These are phyloP conservation scores for Nicotiana paniculata DNA, from an alignment of 257 asterid species.

Conservation along the genomic window DNA sequence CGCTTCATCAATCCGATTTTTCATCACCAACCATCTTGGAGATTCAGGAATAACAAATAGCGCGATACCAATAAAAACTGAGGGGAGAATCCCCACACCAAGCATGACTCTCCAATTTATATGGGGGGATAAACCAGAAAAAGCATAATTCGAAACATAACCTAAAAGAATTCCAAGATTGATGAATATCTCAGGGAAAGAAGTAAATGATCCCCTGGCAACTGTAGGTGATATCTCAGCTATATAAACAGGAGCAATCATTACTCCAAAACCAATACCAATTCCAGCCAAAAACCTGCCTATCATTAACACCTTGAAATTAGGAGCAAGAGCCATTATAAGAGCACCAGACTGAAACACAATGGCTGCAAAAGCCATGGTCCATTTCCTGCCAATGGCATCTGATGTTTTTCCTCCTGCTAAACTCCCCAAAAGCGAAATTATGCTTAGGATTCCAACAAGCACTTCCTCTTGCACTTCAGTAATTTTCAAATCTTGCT, in stretches of 20 bases:
- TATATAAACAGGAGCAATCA: constrained; percentile 63
- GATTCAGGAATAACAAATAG: constrained; percentile 53
- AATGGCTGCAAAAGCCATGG: constrained; percentile 55
- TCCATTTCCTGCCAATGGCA: constrained; percentile 64
- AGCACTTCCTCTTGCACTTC: constrained; percentile 58
- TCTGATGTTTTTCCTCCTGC: constrained; percentile 62
- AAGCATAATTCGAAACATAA: constrained; percentile 50
- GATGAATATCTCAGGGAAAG: constrained; percentile 57
- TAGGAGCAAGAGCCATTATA: constrained; percentile 49
- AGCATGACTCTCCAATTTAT: constrained; percentile 67
- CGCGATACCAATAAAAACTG: constrained; percentile 39
- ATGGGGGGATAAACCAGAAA: constrained; percentile 52
- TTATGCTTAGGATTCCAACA: constrained; percentile 52
- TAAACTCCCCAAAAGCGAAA: constrained; percentile 53
- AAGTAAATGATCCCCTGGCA: constrained; percentile 51
- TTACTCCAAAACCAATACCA: constrained; percentile 57
- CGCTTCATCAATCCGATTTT: constrained; percentile 46
- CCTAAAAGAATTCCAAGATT: constrained; percentile 63
- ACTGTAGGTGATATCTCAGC: constrained; percentile 57
- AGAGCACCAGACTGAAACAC: constrained; percentile 54
- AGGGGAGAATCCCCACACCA: constrained; percentile 56
- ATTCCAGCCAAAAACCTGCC: constrained; percentile 57
- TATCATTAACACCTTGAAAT: constrained; percentile 34
- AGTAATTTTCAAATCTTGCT: constrained; percentile 46
- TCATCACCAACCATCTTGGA: constrained; percentile 64